Evolutionary conservation across 768 basidiomycete species (phyloP).

Genomic region (Trametes cingulata): DNA sequence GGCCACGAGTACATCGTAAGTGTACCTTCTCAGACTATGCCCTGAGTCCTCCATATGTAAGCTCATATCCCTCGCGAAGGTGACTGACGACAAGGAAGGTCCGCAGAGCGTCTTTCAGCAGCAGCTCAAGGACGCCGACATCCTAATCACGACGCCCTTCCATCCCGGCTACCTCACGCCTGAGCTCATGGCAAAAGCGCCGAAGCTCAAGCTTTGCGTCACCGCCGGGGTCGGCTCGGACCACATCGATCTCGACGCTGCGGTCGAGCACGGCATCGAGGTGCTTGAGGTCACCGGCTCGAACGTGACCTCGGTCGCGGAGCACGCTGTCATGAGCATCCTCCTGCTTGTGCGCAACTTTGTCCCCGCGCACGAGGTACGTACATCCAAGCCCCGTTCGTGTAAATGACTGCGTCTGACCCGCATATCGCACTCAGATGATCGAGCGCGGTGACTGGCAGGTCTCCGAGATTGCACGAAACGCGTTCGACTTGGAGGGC

Average conservation of each 20-base stretch:
- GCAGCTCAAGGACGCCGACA: slow-evolving; percentile 76
- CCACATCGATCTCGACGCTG: slow-evolving; percentile 87
- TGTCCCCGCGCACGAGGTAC: slow-evolving; percentile 79
- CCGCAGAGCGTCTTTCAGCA: slow-evolving; percentile 80
- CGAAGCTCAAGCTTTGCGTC: slow-evolving; percentile 86
- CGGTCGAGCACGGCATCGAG: slow-evolving; percentile 76
- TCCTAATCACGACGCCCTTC: slow-evolving; percentile 84
- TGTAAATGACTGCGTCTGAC: neutral
- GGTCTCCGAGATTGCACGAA: slow-evolving; percentile 79
- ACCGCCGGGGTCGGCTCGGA: slow-evolving; percentile 92
- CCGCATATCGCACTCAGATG: slow-evolving; percentile 46
- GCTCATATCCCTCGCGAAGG: slow-evolving; percentile 39
- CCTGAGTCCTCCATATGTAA: neutral
- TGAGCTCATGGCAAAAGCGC: slow-evolving; percentile 74
- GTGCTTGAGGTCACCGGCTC: slow-evolving; percentile 74
- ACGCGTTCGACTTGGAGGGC: slow-evolving; percentile 85
- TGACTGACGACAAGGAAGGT: slow-evolving; percentile 83
- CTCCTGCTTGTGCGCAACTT: slow-evolving; percentile 90
- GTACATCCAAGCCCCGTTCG: slow-evolving; percentile 1
- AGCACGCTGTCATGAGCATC: slow-evolving; percentile 90
- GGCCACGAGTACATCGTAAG: slow-evolving; percentile 78
- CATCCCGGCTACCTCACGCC: slow-evolving; percentile 83
- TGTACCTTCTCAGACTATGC: neutral
- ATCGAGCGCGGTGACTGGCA: slow-evolving; percentile 85
- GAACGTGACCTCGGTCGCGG: slow-evolving; percentile 89